Conservation (phyloP, 2,329 filamentous ascomycete species). For the Fusarium virguliforme region DNA sequence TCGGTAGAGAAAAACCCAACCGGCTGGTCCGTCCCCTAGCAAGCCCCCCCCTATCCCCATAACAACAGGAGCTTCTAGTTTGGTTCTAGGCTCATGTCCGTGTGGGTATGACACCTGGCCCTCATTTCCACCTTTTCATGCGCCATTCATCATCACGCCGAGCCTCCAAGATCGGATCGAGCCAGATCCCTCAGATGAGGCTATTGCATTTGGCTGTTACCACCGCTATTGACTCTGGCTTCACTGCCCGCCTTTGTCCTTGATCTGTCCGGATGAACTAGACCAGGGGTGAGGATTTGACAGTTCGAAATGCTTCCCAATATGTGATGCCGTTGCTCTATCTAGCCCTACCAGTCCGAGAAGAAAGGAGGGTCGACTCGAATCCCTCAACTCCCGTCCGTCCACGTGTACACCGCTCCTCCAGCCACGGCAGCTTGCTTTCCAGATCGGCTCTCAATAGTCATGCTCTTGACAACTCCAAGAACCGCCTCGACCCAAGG, state of each 20-base stretch:
- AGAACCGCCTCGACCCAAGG: neutral
- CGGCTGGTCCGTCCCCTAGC: neutral
- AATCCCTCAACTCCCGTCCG: neutral
- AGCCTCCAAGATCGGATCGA: neutral
- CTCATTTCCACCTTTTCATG: constrained; percentile 21
- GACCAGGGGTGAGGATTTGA: neutral
- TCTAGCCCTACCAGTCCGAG: neutral
- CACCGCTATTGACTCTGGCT: neutral
- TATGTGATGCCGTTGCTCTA: neutral
- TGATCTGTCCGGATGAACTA: neutral
- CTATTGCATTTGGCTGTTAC: constrained; percentile 4
- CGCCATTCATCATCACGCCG: neutral
- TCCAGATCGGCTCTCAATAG: neutral
- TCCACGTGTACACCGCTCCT: constrained; percentile 7
- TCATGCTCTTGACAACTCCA: neutral
- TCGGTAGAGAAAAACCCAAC: constrained; percentile 1
- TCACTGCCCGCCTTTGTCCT: neutral
- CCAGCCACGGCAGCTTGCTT: constrained; percentile 10
- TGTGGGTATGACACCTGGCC: neutral
- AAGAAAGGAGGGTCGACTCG: neutral
- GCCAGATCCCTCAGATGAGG: neutral
- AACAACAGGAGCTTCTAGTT: constrained; percentile 8
- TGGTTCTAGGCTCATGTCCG: neutral
- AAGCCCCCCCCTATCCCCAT: neutral
- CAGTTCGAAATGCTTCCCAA: neutral